Percentiles rank a stretch among this genome's conserved stretches.
Evolutionary conservation across 345 rosid species (phyloP).

Genomic region (Turnera subulata): DNA sequence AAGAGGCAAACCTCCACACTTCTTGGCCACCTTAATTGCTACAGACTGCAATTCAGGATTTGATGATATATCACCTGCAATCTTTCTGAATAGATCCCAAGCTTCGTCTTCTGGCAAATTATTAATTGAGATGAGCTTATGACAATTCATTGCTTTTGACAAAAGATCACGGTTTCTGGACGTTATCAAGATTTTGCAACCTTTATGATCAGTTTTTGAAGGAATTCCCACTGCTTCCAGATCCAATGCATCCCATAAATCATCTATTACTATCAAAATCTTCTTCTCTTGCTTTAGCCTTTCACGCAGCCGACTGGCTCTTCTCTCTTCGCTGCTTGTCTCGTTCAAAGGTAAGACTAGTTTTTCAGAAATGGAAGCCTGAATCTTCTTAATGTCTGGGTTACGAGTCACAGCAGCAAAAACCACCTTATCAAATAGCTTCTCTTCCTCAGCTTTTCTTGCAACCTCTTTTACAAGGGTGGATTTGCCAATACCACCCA

Average conservation of each 20-base stretch:
- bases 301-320: neutral
- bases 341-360: neutral
- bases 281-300: conserved; percentile 5
- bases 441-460: neutral
- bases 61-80: conserved; percentile 2
- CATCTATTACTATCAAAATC: conserved; percentile 26
- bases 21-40: conserved; percentile 10
- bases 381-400: conserved; percentile 10
- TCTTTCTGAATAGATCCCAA: conserved; percentile 23
- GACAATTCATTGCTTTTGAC: conserved; percentile 8
- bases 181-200: conserved; percentile 28
- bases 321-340: neutral
- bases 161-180: conserved; percentile 20
- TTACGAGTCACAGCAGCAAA: neutral
- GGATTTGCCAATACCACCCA: conserved; percentile 7
- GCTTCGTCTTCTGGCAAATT: conserved; percentile 22
- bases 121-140: neutral
- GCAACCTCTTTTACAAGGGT: neutral
- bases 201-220: conserved; percentile 2
- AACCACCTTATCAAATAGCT: conserved; percentile 7
- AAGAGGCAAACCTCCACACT: conserved; percentile 34
- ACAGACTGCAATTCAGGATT: neutral
- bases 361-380: conserved; percentile 10
- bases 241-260: conserved; percentile 26
- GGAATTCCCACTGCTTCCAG: conserved; percentile 32